A percentile compares a stretch with the other conserved stretches of the same genome.
Evolutionary conservation across 2,329 filamentous ascomycete species (phyloP).

Genomic region (Ceratocystis ficicola): DNA sequence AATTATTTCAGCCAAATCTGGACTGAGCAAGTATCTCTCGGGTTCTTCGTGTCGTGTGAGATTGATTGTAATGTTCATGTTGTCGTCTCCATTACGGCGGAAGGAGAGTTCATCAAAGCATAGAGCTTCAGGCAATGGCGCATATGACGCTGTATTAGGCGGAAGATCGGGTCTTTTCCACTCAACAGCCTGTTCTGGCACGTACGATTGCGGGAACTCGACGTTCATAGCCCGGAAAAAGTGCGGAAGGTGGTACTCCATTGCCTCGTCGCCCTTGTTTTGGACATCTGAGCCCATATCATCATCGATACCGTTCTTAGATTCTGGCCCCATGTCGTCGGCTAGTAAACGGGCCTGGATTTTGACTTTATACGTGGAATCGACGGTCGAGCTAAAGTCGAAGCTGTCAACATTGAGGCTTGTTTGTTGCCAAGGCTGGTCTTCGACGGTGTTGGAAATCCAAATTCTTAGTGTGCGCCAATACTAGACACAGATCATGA

Average conservation of each 20-base stretch:
- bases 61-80: slow-evolving; percentile 80
- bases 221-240: slow-evolving; percentile 74
- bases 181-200: slow-evolving; percentile 51
- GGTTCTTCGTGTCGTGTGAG: slow-evolving; percentile 72
- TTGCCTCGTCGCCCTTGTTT: slow-evolving; percentile 31
- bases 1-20: slow-evolving; percentile 67
- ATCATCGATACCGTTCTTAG: slow-evolving; percentile 37
- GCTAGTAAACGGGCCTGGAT: slow-evolving; percentile 80
- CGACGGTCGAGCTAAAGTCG: slow-evolving; percentile 64
- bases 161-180: slow-evolving; percentile 72
- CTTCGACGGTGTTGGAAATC: slow-evolving; percentile 89
- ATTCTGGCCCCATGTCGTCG: slow-evolving; percentile 39
- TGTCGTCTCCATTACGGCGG: slow-evolving; percentile 83
- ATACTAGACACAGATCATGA: slow-evolving; percentile 7
- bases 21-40: slow-evolving; percentile 70
- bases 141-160: slow-evolving; percentile 38
- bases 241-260: slow-evolving; percentile 45
- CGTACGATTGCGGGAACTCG: slow-evolving; percentile 54
- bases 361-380: slow-evolving; percentile 77
- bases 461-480: slow-evolving; percentile 65
- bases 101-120: slow-evolving; percentile 90
- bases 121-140: slow-evolving; percentile 45
- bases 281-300: slow-evolving; percentile 27
- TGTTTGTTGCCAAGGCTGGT: slow-evolving; percentile 72
- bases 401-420: slow-evolving; percentile 61